Percentiles rank a stretch among this genome's conserved stretches.
These are phyloP conservation scores for Coemansia sp. DNA, from an alignment of 192 early-diverging fungal species.

Conservation along the genomic window DNA sequence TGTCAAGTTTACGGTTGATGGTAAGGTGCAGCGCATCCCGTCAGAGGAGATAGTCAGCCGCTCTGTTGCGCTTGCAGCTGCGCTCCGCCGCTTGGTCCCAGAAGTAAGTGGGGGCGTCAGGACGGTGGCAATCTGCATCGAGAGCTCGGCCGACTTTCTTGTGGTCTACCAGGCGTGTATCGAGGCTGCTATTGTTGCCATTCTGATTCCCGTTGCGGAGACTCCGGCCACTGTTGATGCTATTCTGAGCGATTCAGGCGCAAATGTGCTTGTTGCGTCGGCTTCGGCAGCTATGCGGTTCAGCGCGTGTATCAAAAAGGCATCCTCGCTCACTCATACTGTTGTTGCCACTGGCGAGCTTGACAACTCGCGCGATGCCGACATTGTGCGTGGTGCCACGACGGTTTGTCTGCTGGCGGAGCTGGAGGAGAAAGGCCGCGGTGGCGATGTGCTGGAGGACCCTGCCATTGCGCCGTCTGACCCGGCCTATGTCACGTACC, in stretches of 20 bases:
- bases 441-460: slow-evolving; percentile 15
- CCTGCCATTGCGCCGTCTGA: slow-evolving; percentile 20
- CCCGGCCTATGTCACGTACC: slow-evolving; percentile 44
- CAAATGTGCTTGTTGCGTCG: slow-evolving; percentile 33
- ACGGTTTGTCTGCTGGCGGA: slow-evolving; percentile 18
- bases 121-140: slow-evolving; percentile 24
- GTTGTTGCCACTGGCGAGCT: slow-evolving; percentile 21
- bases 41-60: slow-evolving; percentile 13
- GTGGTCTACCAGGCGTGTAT: slow-evolving; percentile 49
- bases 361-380: slow-evolving; percentile 20
- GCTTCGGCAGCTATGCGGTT: slow-evolving; percentile 12
- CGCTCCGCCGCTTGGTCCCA: slow-evolving; percentile 9
- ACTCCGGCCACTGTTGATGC: slow-evolving; percentile 11
- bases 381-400: slow-evolving; percentile 12
- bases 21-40: slow-evolving; percentile 11
- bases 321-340: slow-evolving; percentile 10
- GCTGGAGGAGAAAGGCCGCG: slow-evolving; percentile 30
- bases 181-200: slow-evolving; percentile 34
- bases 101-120: not conserved
- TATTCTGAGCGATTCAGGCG: slow-evolving; percentile 21
- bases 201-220: slow-evolving; percentile 23
- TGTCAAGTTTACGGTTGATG: slow-evolving; percentile 13
- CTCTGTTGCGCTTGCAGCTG: slow-evolving; percentile 23
- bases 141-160: slow-evolving; percentile 24
- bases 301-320: slow-evolving; percentile 1